phyloP scores from a whole-genome alignment of 2,329 filamentous ascomycete genomes.

The Monosporascus sp. region DNA sequence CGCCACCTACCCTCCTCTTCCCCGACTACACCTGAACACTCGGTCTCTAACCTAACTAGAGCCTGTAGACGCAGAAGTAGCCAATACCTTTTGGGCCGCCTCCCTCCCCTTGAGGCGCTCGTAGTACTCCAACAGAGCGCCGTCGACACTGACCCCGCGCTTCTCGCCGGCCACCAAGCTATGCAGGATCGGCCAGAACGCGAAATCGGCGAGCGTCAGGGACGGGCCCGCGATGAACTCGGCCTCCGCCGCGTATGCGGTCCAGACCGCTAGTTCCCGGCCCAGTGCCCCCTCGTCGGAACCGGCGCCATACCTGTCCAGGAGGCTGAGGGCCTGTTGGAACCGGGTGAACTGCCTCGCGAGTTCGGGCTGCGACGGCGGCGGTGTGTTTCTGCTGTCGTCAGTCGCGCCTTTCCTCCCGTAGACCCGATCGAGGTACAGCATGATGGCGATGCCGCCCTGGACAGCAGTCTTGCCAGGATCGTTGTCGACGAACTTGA shows the following conservation, averaged over 20 bases:
- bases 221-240: conserved; percentile 43
- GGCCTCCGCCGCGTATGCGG: conserved; percentile 30
- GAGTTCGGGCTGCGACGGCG: conserved; percentile 22
- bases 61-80: neutral
- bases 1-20: too few species aligned
- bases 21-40: too few species aligned
- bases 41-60: neutral
- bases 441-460: conserved; percentile 49
- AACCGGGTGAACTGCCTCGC: conserved; percentile 37
- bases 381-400: conserved; percentile 10
- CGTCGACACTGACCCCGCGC: conserved; percentile 11
- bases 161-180: conserved; percentile 28
- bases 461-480: conserved; percentile 38
- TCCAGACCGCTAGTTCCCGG: conserved; percentile 36
- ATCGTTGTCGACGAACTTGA: conserved; percentile 55
- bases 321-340: conserved; percentile 34
- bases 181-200: conserved; percentile 51
- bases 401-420: conserved; percentile 23
- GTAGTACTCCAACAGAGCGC: conserved; percentile 37
- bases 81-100: conserved; percentile 9
- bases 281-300: conserved; percentile 19
- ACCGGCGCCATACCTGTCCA: conserved; percentile 29
- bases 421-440: conserved; percentile 56
- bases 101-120: conserved; percentile 17
- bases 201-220: conserved; percentile 46